These are phyloP conservation scores for Xylariaceae sp. DNA, from an alignment of 2,329 filamentous ascomycete species.

Conservation along the genomic window DNA sequence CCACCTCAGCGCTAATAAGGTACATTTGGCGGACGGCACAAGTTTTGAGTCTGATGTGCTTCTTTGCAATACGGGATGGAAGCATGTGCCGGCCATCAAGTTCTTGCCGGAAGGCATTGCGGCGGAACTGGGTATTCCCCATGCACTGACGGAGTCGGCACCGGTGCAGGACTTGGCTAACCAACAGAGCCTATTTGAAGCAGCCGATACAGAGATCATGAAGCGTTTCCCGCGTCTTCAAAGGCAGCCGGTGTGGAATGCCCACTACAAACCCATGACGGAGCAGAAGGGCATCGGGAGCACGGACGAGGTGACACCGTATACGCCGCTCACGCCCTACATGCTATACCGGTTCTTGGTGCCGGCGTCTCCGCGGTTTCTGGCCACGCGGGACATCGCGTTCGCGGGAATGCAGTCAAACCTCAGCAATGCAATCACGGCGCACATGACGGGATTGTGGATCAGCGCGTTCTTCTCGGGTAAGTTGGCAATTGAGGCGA, in stretches of 20 bases:
- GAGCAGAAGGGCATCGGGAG: constrained; percentile 38
- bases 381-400: constrained; percentile 40
- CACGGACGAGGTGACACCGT: constrained; percentile 21
- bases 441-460: constrained; percentile 50
- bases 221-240: constrained; percentile 45
- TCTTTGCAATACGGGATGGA: constrained; percentile 56
- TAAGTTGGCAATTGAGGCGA: constrained; percentile 12
- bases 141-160: constrained; percentile 23
- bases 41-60: constrained; percentile 46
- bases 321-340: constrained; percentile 31
- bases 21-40: constrained; percentile 43
- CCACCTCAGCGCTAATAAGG: constrained; percentile 38
- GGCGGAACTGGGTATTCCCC: constrained; percentile 45
- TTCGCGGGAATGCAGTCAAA: constrained; percentile 46
- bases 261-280: constrained; percentile 38
- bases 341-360: constrained; percentile 45
- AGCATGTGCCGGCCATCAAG: constrained; percentile 35
- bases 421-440: constrained; percentile 40
- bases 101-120: constrained; percentile 43
- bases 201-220: constrained; percentile 48
- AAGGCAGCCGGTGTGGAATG: constrained; percentile 40
- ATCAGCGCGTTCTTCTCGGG: constrained; percentile 53
- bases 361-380: constrained; percentile 34
- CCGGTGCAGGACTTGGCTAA: constrained; percentile 33
- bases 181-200: constrained; percentile 32